Evolutionary conservation across 371 early-diverging fungal species (phyloP), one percentile per base, ranked within the genome.

Genomic region (Lichtheimia ornata): DNA sequence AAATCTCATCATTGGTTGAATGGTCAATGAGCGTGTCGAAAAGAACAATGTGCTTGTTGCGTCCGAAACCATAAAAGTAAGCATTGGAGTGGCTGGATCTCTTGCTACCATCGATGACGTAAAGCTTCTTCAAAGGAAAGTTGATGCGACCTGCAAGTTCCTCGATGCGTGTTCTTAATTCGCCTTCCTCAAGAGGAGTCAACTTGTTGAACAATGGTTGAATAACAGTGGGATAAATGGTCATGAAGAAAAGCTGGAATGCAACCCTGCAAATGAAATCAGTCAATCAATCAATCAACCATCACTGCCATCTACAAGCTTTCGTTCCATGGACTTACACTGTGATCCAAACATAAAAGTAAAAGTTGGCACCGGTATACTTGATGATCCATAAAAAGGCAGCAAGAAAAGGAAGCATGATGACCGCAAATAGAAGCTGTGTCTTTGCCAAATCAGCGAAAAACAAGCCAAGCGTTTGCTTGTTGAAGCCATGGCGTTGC

Each of bases 171-270:
- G 72, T 80, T 58, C 92, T 91, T 24, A 99, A 82, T 61, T 90
- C 86, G 40, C 96, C 95, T 20, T 94, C 92, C 17, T 89, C 88
- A 24, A 99, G 82, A 7, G 96, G 92, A 1, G 89, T 89, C 53
- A 98, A 90, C 64, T 93, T 98, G 89, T 99, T 99, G 84, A 98
- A 99, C 61, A 98, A 76, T 17, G 99, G 99, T 65, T 97, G 97
- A 67, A 99, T 98, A 43, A 94, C 72, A 3, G 94, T 95, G 12
- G 99, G 99, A 73, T 90, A 98, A 56, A 98, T 84, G 24, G 93
- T 84, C 42, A 98, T 89, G 73, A 95, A 83, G 50, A 96, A 74
- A 55, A 99, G 74, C 79, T 96, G 96, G 77, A 98, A 91, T 0
- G 80, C 74, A 17, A 97, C 77, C 71, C 91, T 91, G 69, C n/a